A percentile compares a stretch with the other conserved stretches of the same genome.
Evolutionary conservation across 371 early-diverging fungal species (phyloP).

Genomic region (Mycotypha africana): DNA sequence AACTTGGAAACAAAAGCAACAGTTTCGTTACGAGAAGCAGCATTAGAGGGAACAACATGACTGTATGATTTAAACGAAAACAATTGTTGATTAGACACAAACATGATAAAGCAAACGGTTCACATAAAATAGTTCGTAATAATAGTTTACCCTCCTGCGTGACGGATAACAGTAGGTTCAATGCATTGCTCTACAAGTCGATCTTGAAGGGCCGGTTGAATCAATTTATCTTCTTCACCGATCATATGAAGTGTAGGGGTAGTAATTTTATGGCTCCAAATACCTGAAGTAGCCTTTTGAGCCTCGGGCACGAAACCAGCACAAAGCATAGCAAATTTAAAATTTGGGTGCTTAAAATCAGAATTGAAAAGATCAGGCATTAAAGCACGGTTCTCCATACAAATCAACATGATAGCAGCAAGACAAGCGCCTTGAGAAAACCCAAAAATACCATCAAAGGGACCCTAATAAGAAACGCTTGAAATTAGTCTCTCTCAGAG

Average conservation of each 20-base stretch:
- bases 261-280: constrained; percentile 37
- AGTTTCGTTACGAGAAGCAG: constrained; percentile 52
- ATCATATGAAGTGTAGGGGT: constrained; percentile 65
- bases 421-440: constrained; percentile 72
- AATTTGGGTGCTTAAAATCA: constrained; percentile 40
- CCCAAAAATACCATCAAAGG: constrained; percentile 72
- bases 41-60: constrained; percentile 65
- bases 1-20: constrained; percentile 55
- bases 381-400: constrained; percentile 33
- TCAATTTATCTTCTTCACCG: constrained; percentile 53
- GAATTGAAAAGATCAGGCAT: constrained; percentile 20
- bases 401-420: constrained; percentile 52
- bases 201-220: constrained; percentile 39
- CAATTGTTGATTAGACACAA: background rate
- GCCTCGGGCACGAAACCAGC: constrained; percentile 51
- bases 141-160: constrained; percentile 47
- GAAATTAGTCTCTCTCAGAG: background rate
- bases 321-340: constrained; percentile 56
- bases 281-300: constrained; percentile 27
- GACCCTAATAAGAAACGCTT: constrained; percentile 46
- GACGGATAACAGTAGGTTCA: constrained; percentile 27
- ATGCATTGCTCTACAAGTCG: constrained; percentile 35
- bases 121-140: background rate
- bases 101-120: background rate
- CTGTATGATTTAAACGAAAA: constrained; percentile 29